These are phyloP conservation scores for Teunomyces panamensis DNA, from an alignment of 805 yeast species.

Conservation along the genomic window DNA sequence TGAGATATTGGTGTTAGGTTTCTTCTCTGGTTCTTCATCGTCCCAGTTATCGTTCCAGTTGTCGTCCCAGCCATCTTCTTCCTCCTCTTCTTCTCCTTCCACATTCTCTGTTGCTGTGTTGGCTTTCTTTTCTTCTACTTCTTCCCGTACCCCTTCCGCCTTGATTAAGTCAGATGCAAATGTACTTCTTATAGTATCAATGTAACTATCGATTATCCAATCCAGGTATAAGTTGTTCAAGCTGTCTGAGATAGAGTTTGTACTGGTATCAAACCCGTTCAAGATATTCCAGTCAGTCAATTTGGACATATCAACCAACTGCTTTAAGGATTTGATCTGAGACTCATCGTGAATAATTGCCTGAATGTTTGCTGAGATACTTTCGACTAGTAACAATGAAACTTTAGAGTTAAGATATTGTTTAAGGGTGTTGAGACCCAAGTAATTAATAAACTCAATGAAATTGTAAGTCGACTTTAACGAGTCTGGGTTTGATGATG, in stretches of 20 bases:
- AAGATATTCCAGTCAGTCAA: constrained; percentile 22
- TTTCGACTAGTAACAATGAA: constrained; percentile 25
- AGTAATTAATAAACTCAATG: constrained; percentile 27
- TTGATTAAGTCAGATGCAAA: constrained; percentile 2
- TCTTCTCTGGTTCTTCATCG: constrained; percentile 12
- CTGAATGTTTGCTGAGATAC: constrained; percentile 30
- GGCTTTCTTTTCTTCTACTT: not conserved
- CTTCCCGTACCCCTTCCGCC: not conserved
- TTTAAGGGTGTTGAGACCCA: constrained; percentile 20
- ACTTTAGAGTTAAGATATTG: constrained; percentile 26
- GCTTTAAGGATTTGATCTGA: constrained; percentile 17
- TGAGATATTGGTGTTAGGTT: not conserved
- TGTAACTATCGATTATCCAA: constrained; percentile 32
- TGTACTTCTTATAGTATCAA: constrained; percentile 23
- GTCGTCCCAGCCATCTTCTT: constrained; percentile 24
- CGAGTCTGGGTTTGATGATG: constrained; percentile 3
- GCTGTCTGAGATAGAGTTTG: constrained; percentile 11
- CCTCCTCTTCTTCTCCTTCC: constrained; percentile 5
- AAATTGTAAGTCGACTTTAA: constrained; percentile 26
- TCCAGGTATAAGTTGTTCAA: constrained; percentile 26
- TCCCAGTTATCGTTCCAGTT: constrained; percentile 31
- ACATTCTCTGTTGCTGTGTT: too few relatives aligned
- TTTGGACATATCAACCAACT: constrained; percentile 17
- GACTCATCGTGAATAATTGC: constrained; percentile 15
- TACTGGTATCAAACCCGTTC: constrained; percentile 4